Conservation (phyloP, 2,329 filamentous ascomycete species). For the Verticillium zaregamsianum region DNA sequence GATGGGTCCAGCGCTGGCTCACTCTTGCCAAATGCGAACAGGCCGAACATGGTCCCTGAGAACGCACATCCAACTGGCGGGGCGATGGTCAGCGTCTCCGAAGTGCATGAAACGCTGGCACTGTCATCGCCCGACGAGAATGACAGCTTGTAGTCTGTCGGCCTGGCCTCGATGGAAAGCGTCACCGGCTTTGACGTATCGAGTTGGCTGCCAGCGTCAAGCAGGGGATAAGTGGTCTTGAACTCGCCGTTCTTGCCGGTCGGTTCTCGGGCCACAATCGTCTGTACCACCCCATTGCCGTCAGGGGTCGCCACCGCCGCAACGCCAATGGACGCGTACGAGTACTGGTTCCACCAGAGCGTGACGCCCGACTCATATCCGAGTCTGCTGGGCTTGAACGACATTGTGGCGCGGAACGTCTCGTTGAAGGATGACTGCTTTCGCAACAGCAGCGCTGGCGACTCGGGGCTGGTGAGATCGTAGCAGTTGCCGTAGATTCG, state of each 20-base stretch:
- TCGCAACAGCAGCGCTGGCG: constrained; percentile 47
- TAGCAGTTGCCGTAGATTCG: constrained; percentile 50
- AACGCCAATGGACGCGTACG: constrained; percentile 26
- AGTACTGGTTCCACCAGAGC: constrained; percentile 49
- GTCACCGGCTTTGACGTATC: constrained; percentile 1
- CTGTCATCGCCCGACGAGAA: constrained; percentile 4
- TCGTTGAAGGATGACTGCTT: constrained; percentile 45
- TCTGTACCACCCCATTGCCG: constrained; percentile 6
- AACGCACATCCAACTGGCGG: constrained; percentile 25
- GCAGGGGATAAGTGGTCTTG: constrained; percentile 5
- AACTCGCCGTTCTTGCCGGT: constrained; percentile 15
- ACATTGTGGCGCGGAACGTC: constrained; percentile 36
- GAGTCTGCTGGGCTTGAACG: constrained; percentile 37
- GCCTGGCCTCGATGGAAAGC: constrained; percentile 13
- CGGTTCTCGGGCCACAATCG: constrained; percentile 15
- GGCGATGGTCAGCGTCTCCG: constrained; percentile 18
- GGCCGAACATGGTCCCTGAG: constrained; percentile 24
- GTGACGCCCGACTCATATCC: constrained; percentile 49
- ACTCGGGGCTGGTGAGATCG: constrained; percentile 42
- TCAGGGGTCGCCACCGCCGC: constrained; percentile 13
- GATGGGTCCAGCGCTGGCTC: constrained; percentile 25
- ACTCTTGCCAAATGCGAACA: constrained; percentile 22
- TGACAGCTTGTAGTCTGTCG: constrained; percentile 15
- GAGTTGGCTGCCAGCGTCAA: neutral
- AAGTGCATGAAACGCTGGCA: constrained; percentile 6